These are phyloP conservation scores for Xanthoconium purpureum DNA, from an alignment of 768 basidiomycete genomes.

Conservation along the genomic window DNA sequence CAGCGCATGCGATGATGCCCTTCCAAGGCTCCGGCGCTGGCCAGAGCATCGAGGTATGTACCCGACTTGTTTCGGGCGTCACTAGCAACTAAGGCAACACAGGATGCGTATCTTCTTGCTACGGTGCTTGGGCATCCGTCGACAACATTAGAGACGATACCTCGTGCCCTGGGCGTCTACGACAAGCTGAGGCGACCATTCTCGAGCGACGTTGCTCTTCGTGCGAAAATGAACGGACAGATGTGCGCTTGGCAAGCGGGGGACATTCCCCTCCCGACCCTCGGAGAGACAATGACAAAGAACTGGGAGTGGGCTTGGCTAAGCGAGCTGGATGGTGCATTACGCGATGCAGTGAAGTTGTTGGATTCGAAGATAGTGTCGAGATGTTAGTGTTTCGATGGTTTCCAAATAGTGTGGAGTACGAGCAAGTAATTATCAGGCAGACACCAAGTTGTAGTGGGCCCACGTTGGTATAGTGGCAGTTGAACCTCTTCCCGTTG, in stretches of 20 bases:
- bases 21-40: constrained; percentile 46
- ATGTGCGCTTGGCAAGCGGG: constrained; percentile 14
- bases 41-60: constrained; percentile 41
- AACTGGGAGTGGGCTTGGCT: constrained; percentile 57
- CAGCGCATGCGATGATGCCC: constrained; percentile 42
- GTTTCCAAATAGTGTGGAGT: too few relatives aligned
- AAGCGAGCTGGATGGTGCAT: constrained; percentile 18
- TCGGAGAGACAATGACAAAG: constrained; percentile 42
- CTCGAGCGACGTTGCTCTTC: constrained; percentile 34
- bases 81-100: not conserved
- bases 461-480: too few relatives aligned
- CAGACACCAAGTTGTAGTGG: too few relatives aligned
- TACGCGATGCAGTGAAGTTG: constrained; percentile 18
- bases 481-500: too few relatives aligned
- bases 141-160: constrained; percentile 33
- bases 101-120: constrained; percentile 39
- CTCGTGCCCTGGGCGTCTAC: constrained; percentile 43
- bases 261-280: constrained; percentile 33
- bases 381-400: not conserved
- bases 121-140: constrained; percentile 43
- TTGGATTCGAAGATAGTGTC: constrained; percentile 3
- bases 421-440: too few relatives aligned
- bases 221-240: constrained; percentile 20
- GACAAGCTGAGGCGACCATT: constrained; percentile 50
- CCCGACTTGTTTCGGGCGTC: not conserved